Conservation (phyloP, 2,329 filamentous ascomycete species). For the Immersiporthe knoxdaviesiana region DNA sequence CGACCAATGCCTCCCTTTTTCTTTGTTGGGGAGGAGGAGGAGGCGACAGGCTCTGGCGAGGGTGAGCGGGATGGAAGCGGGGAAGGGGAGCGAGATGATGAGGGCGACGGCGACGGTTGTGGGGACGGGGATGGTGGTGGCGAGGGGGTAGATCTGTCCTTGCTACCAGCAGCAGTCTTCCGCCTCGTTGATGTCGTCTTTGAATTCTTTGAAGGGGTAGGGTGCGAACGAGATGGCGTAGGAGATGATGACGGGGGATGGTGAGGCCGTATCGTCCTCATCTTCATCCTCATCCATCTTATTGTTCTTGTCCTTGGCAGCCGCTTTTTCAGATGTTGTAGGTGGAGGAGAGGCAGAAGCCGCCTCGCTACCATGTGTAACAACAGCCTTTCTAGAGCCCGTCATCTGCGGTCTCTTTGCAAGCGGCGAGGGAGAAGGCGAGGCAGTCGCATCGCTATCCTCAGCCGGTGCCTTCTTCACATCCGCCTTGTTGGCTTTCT, state of each 20-base stretch:
- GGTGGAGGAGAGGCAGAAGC: not conserved
- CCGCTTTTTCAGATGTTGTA: slow-evolving; percentile 49
- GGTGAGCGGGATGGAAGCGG: slow-evolving; percentile 19
- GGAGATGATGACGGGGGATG: slow-evolving; percentile 12
- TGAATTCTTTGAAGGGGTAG: not conserved
- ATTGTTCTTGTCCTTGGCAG: not conserved
- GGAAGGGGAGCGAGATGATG: slow-evolving; percentile 16
- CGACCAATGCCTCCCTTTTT: slow-evolving; percentile 19
- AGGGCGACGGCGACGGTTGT: slow-evolving; percentile 16
- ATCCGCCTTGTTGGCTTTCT: slow-evolving; percentile 40
- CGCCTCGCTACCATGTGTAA: not conserved
- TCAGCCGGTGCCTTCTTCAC: not conserved
- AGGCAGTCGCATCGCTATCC: not conserved
- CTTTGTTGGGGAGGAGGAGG: slow-evolving; percentile 11
- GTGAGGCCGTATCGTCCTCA: slow-evolving; percentile 1
- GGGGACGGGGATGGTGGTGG: slow-evolving; percentile 18
- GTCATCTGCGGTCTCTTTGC: slow-evolving; percentile 47
- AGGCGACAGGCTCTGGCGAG: slow-evolving; percentile 16
- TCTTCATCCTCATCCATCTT: not conserved
- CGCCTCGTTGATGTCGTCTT: not conserved
- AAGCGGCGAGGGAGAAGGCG: slow-evolving; percentile 8
- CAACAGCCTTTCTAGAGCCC: not conserved
- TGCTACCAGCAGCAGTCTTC: not conserved
- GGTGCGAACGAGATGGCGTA: too few relatives aligned
- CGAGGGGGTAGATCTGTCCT: not conserved